Conservation (phyloP, 805 yeast genomes). For the Candida koratica region DNA sequence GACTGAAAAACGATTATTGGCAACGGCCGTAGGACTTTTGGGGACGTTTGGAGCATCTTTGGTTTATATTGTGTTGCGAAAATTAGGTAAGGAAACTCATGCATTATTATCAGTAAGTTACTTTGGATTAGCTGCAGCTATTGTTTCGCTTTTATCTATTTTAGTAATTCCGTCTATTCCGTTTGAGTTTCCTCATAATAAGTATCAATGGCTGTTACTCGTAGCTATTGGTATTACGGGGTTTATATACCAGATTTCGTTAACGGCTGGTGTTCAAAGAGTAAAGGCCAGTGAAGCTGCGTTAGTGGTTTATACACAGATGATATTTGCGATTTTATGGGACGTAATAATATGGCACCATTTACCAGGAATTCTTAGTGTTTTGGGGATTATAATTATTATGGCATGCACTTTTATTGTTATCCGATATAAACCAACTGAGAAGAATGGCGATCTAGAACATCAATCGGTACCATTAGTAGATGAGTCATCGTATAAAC, state of each 20-base stretch:
- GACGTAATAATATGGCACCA: constrained; percentile 71
- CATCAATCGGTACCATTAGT: constrained; percentile 11
- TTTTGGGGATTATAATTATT: constrained; percentile 66
- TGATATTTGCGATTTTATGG: constrained; percentile 74
- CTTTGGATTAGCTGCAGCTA: constrained; percentile 59
- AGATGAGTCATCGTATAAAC: constrained; percentile 9
- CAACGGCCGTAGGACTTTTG: constrained; percentile 57
- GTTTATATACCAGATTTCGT: constrained; percentile 71
- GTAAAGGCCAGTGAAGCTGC: constrained; percentile 76
- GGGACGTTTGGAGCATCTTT: constrained; percentile 69
- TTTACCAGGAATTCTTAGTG: constrained; percentile 64
- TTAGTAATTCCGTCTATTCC: constrained; percentile 53
- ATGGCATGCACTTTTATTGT: constrained; percentile 61
- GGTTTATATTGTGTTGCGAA: constrained; percentile 68
- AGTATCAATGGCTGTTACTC: constrained; percentile 64
- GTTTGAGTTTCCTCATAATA: constrained; percentile 58
- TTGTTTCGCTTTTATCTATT: constrained; percentile 53
- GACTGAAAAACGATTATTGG: constrained; percentile 54
- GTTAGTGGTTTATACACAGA: constrained; percentile 69
- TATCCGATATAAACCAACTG: constrained; percentile 16
- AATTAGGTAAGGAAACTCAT: constrained; percentile 74
- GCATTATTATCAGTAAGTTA: constrained; percentile 76
- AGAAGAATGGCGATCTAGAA: constrained; percentile 9
- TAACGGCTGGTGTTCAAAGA: constrained; percentile 80
- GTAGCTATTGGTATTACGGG: constrained; percentile 68